Evolutionary conservation across 768 basidiomycete species (phyloP).

Genomic region (Mrakia frigida): DNA sequence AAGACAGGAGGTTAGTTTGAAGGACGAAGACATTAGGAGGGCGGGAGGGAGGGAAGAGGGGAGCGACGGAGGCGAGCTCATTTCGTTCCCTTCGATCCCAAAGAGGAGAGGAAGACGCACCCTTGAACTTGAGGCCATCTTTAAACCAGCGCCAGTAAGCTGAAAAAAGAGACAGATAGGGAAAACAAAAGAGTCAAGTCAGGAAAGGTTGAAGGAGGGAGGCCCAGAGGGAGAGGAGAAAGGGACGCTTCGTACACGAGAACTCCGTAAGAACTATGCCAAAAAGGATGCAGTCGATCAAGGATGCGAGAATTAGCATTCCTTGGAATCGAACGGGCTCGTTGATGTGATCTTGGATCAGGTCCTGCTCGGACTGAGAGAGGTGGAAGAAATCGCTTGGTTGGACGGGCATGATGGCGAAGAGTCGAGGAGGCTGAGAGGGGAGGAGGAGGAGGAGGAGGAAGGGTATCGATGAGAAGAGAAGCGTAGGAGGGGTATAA

Average conservation of each 20-base stretch:
- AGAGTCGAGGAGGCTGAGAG: no score
- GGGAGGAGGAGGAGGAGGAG: no score
- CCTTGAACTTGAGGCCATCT: not conserved
- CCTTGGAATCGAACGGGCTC: not conserved
- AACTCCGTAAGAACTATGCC: not conserved
- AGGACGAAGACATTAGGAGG: not conserved
- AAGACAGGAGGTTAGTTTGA: not conserved
- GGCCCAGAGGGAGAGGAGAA: no score
- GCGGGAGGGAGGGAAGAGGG: not conserved
- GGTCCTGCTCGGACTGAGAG: no score
- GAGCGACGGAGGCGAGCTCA: not conserved
- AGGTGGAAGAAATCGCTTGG: no score
- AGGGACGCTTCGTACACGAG: not conserved
- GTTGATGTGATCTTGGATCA: not conserved
- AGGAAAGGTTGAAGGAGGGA: no score
- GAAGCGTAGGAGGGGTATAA: no score
- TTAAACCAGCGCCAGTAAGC: not conserved
- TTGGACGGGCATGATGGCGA: no score
- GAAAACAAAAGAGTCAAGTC: not conserved
- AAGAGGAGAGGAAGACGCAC: not conserved
- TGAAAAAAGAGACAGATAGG: not conserved
- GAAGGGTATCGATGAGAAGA: no score
- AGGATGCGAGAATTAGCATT: not conserved
- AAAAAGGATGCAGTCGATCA: not conserved
- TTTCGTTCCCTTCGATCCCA: not conserved